phyloP scores from a whole-genome alignment of 805 yeast species.

The Debaryomyces prosopidis region DNA sequence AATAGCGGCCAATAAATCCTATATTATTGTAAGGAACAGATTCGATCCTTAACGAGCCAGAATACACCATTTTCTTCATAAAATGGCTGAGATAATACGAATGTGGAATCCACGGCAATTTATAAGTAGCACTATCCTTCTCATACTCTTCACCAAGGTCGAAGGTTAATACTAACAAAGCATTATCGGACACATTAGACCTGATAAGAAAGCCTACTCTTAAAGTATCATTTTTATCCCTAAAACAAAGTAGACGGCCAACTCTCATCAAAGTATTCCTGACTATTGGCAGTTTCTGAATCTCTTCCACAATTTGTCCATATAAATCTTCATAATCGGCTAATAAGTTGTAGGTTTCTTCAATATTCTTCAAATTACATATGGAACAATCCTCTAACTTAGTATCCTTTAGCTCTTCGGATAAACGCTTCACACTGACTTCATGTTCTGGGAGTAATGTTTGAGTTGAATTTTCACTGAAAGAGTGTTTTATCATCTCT shows the following conservation, averaged over 20 bases:
- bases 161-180: constrained; percentile 44
- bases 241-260: constrained; percentile 62
- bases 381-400: constrained; percentile 37
- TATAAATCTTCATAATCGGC: constrained; percentile 47
- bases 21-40: constrained; percentile 42
- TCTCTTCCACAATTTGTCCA: constrained; percentile 46
- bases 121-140: constrained; percentile 17
- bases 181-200: constrained; percentile 30
- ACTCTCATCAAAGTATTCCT: constrained; percentile 44
- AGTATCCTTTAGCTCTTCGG: constrained; percentile 43
- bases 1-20: constrained; percentile 44
- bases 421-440: constrained; percentile 55
- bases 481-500: constrained; percentile 95
- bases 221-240: constrained; percentile 44
- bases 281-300: constrained; percentile 49
- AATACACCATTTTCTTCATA: constrained; percentile 36
- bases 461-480: constrained; percentile 88
- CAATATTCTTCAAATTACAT: constrained; percentile 42
- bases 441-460: constrained; percentile 85
- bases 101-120: constrained; percentile 40
- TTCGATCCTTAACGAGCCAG: constrained; percentile 34
- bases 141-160: constrained; percentile 40
- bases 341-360: constrained; percentile 44
- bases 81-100: constrained; percentile 31
- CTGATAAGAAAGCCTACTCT: constrained; percentile 58